Conservation (phyloP, 75 land plant species). For the Cunninghamia lanceolata region DNA sequence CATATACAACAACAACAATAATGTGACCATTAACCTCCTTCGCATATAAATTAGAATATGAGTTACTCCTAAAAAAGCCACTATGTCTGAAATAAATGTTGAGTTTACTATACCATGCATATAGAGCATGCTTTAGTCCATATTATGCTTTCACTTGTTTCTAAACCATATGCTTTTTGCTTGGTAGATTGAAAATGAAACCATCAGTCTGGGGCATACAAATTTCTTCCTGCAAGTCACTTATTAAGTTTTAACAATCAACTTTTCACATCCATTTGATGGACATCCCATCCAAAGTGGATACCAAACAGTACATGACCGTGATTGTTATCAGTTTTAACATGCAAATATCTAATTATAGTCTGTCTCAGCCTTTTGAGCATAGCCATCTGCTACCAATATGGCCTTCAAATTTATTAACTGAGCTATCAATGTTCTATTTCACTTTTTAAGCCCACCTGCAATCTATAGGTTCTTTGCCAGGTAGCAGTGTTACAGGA, state of each 20-base stretch:
- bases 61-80: too few species aligned
- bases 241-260: neutral
- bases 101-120: neutral
- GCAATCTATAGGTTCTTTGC: neutral
- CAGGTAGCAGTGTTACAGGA: too few species aligned
- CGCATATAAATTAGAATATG: too few species aligned
- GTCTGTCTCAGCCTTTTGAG: neutral
- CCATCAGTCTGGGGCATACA: neutral
- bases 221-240: neutral
- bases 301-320: neutral
- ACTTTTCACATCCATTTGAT: neutral
- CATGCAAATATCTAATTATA: neutral
- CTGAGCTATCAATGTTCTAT: neutral
- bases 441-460: neutral
- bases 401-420: neutral
- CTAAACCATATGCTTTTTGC: neutral
- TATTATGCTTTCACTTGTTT: neutral
- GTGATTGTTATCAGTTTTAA: neutral
- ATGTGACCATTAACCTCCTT: too few species aligned
- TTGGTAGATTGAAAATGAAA: neutral
- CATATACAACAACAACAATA: too few species aligned
- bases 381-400: neutral
- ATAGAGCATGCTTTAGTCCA: neutral
- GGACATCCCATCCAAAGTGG: too few species aligned
- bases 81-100: too few species aligned